Percentiles rank a stretch among this genome's conserved stretches.
These are phyloP conservation scores for Penicillium diatomitis DNA, from an alignment of 495 filamentous ascomycete species.

Conservation along the genomic window DNA sequence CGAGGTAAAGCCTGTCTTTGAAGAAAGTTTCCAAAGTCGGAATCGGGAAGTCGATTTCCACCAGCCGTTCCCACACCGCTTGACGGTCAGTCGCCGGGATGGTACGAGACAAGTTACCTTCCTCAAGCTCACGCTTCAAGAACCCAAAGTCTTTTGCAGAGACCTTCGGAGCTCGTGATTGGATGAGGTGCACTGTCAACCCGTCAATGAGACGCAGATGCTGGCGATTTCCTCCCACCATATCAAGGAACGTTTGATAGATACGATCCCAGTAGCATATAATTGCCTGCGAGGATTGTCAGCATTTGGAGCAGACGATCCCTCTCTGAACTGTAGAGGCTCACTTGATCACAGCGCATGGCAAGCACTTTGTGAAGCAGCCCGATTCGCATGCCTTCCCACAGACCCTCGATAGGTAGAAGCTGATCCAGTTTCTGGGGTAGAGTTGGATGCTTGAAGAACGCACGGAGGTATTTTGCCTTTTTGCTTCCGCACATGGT, in stretches of 20 bases:
- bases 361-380: conserved; percentile 6
- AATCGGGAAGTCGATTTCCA: not conserved
- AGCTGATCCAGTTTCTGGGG: conserved; percentile 1
- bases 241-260: not conserved
- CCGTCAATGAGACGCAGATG: not conserved
- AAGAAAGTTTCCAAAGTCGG: conserved; percentile 7
- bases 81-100: not conserved
- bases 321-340: not conserved
- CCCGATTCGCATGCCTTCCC: conserved; percentile 8
- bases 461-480: not conserved
- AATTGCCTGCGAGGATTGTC: not conserved
- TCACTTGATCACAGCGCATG: conserved; percentile 9
- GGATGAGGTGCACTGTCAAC: not conserved
- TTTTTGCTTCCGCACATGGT: not conserved
- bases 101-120: not conserved
- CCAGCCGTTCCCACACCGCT: not conserved
- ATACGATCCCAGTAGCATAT: not conserved
- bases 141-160: no score
- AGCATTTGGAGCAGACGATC: not conserved
- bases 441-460: conserved; percentile 1
- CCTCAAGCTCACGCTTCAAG: not conserved
- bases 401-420: conserved; percentile 1
- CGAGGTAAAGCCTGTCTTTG: conserved; percentile 4
- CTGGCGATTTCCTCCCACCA: not conserved
- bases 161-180: not conserved